Base-by-base conservation (phyloP, 768 basidiomycete genomes). In the Cystoderma amianthinum region DNA sequence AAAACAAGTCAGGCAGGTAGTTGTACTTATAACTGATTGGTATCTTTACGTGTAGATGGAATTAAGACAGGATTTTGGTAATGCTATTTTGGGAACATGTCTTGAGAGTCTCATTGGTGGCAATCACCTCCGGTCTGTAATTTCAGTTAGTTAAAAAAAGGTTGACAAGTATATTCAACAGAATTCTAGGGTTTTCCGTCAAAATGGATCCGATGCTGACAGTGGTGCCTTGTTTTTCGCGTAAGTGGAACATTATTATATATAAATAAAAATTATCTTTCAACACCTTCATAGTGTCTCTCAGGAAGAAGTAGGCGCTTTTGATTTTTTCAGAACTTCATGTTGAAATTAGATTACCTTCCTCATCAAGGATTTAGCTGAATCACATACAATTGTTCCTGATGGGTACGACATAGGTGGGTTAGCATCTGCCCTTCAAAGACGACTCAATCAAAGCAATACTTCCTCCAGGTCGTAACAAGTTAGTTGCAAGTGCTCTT, bases 51-150 rank as follows among this genome's bases (percentile, higher is more conserved):
- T n/a, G n/a, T 67, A 82, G 48, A 72, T 82, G 12, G 77, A 83
- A 56, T 72, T 91, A 24, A 74, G 91, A 34, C 81, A 80, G 65
- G 80, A 91, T 52, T 94, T 76, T 52, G 79, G 78, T 1, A 69
- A 90, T 49, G 64, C 76, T 1, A 61, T 50, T 48, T 56, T 76
- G 20, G 67, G 91, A 1, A 87, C 87, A 2, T 92, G 89, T 55
- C 56, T 79, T 37, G 89, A 94, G 56, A 81, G 80, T 11, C 65
- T 88, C 36, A 65, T 82, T 36, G 89, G 89, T 2, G 90, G 89
- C 4, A 78, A 85, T 53, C 90, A 92, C 50, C 71, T 89, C 51
- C 76, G 89, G 52, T 87, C 72, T 51, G 80, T 65, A 4, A 52
- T 47, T 4, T 11, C 6, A 5, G 19, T 13, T 13, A n/a, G 15